Conservation (phyloP, 106 monocot genomes). For the Iris macrosiphon region DNA sequence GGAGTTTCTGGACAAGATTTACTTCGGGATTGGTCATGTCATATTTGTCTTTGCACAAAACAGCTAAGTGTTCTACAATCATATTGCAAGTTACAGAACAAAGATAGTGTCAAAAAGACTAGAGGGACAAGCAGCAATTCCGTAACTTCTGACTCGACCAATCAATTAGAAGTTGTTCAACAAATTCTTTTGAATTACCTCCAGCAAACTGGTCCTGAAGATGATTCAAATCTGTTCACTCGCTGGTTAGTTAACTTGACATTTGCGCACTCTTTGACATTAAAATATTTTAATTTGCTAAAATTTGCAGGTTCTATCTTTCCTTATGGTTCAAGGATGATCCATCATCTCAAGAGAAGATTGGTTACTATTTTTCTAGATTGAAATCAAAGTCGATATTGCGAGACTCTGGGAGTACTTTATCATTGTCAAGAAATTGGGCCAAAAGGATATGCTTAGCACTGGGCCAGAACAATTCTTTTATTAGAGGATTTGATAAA, state of each 20-base stretch:
- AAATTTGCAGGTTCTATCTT: constrained; percentile 79
- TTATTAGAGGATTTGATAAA: constrained; percentile 95
- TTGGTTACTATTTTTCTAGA: constrained; percentile 67
- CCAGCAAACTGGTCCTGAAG: constrained; percentile 57
- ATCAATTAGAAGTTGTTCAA: constrained; percentile 61
- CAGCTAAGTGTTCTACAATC: constrained; percentile 63
- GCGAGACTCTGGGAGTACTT: constrained; percentile 47
- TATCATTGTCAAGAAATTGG: constrained; percentile 57
- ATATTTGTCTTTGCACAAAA: constrained; percentile 67
- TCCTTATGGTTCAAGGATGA: constrained; percentile 91
- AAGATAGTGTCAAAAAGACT: constrained; percentile 27
- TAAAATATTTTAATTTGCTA: constrained; percentile 3
- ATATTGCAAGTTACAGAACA: constrained; percentile 48
- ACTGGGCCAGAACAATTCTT: constrained; percentile 84
- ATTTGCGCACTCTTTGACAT: background rate
- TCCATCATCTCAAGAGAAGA: constrained; percentile 50
- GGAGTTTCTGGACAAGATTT: constrained; percentile 51
- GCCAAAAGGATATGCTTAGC: constrained; percentile 79
- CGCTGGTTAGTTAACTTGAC: constrained; percentile 59
- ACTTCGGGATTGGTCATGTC: constrained; percentile 75
- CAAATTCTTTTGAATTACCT: constrained; percentile 88
- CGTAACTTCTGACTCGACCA: constrained; percentile 11
- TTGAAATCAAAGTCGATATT: constrained; percentile 76
- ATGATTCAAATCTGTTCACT: constrained; percentile 64
- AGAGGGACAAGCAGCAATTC: constrained; percentile 16